Conservation (phyloP, 208 protist species). For the Trypanosoma platydactyli region DNA sequence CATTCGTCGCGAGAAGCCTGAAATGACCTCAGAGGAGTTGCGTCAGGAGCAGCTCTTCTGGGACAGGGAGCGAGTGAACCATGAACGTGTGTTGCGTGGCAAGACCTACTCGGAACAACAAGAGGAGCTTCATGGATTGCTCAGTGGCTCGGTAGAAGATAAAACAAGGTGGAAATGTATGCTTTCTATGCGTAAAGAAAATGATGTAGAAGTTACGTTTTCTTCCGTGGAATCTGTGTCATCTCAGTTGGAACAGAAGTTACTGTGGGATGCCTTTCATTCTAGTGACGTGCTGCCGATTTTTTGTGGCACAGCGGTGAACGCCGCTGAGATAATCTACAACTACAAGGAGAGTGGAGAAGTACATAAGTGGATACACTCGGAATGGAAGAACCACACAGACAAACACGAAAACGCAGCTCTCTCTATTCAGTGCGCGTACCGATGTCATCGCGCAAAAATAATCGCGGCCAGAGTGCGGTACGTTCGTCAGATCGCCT, state of each 20-base stretch:
- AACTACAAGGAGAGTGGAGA: constrained; percentile 38
- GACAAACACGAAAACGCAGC: constrained; percentile 85
- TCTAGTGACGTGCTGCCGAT: constrained; percentile 4
- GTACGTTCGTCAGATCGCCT: constrained; percentile 40
- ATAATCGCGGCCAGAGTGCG: constrained; percentile 31
- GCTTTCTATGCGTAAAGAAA: too few relatives aligned
- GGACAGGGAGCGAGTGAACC: constrained; percentile 30
- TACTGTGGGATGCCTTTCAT: constrained; percentile 41
- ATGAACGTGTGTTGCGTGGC: constrained; percentile 19
- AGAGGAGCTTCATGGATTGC: constrained; percentile 29
- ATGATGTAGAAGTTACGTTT: too few relatives aligned
- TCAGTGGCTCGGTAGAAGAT: neutral
- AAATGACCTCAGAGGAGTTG: constrained; percentile 30
- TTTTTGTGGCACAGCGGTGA: neutral
- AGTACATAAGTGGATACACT: constrained; percentile 69
- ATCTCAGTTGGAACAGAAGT: constrained; percentile 29
- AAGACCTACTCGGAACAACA: constrained; percentile 34
- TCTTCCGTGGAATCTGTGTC: neutral
- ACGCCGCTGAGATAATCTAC: constrained; percentile 34
- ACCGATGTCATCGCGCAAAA: constrained; percentile 58
- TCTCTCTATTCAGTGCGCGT: constrained; percentile 75
- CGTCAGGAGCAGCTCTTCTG: constrained; percentile 33
- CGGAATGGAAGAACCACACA: constrained; percentile 62
- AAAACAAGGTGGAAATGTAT: neutral
- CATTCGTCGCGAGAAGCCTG: constrained; percentile 41